Conservation (phyloP, 805 yeast genomes). For the Wickerhamomyces silvicola region DNA sequence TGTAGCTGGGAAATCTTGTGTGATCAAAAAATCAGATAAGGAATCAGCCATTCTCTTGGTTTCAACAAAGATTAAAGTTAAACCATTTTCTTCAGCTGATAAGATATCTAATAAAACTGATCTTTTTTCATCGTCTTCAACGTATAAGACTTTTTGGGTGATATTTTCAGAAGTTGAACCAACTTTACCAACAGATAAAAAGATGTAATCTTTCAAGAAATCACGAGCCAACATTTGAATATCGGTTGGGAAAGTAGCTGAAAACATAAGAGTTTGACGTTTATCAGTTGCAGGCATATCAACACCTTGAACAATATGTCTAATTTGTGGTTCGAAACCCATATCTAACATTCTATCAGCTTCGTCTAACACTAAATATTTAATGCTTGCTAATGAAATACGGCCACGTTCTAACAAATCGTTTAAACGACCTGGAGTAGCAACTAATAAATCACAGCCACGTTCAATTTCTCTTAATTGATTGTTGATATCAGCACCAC, state of each 20-base stretch:
- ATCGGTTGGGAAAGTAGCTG: constrained; percentile 98
- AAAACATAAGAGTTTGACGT: constrained; percentile 97
- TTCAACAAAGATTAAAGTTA: constrained; percentile 93
- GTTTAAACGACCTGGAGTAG: constrained; percentile 98
- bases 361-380: constrained; percentile 93
- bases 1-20: constrained; percentile 91
- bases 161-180: constrained; percentile 99
- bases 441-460: constrained; percentile 95
- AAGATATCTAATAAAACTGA: constrained; percentile 84
- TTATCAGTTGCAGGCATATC: constrained; percentile 91
- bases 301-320: constrained; percentile 95
- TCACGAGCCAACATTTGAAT: constrained; percentile 96
- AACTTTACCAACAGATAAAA: constrained; percentile 96
- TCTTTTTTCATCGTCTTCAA: constrained; percentile 90
- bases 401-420: constrained; percentile 94
- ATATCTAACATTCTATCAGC: constrained; percentile 99
- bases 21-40: constrained; percentile 84
- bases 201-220: constrained; percentile 91
- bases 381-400: constrained; percentile 83
- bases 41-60: constrained; percentile 98
- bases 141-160: constrained; percentile 88
- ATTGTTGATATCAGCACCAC: constrained; percentile 91
- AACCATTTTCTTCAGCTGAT: constrained; percentile 70
- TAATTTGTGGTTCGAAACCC: constrained; percentile 99
- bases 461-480: constrained; percentile 85